Percentiles rank a stretch among this genome's conserved stretches.
phyloP scores from a whole-genome alignment of 495 filamentous ascomycete genomes.

The Hypoxylon perforatum region DNA sequence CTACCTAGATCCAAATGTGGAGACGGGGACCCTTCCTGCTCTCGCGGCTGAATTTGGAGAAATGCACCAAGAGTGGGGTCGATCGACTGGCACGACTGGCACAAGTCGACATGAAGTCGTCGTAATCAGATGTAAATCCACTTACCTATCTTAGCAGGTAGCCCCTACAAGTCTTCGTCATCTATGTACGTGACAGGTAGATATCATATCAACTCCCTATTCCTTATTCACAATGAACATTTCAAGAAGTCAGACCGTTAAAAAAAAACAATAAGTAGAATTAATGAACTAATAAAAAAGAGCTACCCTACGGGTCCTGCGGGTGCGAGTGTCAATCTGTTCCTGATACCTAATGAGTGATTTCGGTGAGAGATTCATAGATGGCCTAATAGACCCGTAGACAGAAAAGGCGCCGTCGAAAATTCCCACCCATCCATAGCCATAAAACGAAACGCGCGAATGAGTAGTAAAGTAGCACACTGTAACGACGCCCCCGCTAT shows the following conservation, averaged over 20 bases:
- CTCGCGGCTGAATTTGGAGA: constrained; percentile 39
- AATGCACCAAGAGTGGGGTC: constrained; percentile 4
- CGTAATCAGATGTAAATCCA: neutral
- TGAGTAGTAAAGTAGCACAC: constrained; percentile 14
- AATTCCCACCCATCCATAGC: constrained; percentile 4
- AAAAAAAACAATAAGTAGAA: constrained; percentile 24
- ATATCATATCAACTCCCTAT: no score
- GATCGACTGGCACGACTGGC: neutral
- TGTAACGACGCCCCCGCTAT: constrained; percentile 13
- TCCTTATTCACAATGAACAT: no score
- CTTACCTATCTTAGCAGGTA: neutral
- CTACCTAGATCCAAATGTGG: constrained; percentile 20
- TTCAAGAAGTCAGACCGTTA: neutral
- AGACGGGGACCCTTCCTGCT: constrained; percentile 19
- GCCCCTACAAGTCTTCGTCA: no score
- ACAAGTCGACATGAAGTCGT: neutral
- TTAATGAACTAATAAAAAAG: constrained; percentile 32
- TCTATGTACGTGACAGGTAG: no score
- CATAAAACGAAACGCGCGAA: neutral
- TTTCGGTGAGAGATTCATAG: constrained; percentile 29
- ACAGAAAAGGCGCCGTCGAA: constrained; percentile 12
- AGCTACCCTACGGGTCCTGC: constrained; percentile 31
- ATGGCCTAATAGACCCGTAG: neutral
- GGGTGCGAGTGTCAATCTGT: constrained; percentile 41
- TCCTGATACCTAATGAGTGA: constrained; percentile 37